Conservation (phyloP, 2,329 filamentous ascomycete species). For the Colletotrichum acutatum region DNA sequence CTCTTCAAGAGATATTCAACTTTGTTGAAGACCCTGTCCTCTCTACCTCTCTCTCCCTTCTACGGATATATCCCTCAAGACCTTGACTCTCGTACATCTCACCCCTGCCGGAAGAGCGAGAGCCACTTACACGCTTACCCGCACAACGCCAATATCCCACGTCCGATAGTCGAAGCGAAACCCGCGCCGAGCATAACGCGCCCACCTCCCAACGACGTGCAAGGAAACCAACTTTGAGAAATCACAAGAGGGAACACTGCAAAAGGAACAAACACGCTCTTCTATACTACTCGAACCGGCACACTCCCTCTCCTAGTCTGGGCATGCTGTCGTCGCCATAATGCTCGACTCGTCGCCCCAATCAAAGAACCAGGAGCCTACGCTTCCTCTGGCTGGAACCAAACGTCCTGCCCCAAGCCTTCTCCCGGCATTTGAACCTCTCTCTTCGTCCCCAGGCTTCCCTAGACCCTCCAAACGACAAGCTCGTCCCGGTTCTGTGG, state of each 20-base stretch:
- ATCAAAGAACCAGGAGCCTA: slow-evolving; percentile 47
- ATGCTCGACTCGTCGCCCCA: slow-evolving; percentile 56
- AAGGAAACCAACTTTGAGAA: background rate
- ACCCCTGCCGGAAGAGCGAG: background rate
- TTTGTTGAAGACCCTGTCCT: background rate
- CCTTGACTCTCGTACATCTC: background rate
- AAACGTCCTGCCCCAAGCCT: slow-evolving; percentile 75
- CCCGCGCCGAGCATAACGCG: slow-evolving; percentile 29
- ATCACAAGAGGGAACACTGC: background rate
- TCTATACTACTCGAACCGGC: background rate
- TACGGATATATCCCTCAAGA: background rate
- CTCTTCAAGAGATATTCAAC: slow-evolving; percentile 5
- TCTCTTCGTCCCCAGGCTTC: slow-evolving; percentile 81
- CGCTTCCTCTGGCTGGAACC: slow-evolving; percentile 55
- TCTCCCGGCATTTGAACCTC: slow-evolving; percentile 82
- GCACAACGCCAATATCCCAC: slow-evolving; percentile 30
- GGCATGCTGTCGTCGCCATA: slow-evolving; percentile 31
- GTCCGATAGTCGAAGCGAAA: slow-evolving; percentile 28
- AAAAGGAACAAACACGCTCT: background rate
- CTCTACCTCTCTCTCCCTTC: slow-evolving; percentile 2
- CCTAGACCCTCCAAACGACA: slow-evolving; percentile 78
- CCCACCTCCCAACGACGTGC: slow-evolving; percentile 22
- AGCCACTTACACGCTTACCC: slow-evolving; percentile 33
- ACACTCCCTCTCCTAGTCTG: slow-evolving; percentile 6
- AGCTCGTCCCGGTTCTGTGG: slow-evolving; percentile 52